Percentiles rank a stretch among this genome's conserved stretches.
phyloP scores from a whole-genome alignment of 306 rosid species.

The Acacia crassicarpa region DNA sequence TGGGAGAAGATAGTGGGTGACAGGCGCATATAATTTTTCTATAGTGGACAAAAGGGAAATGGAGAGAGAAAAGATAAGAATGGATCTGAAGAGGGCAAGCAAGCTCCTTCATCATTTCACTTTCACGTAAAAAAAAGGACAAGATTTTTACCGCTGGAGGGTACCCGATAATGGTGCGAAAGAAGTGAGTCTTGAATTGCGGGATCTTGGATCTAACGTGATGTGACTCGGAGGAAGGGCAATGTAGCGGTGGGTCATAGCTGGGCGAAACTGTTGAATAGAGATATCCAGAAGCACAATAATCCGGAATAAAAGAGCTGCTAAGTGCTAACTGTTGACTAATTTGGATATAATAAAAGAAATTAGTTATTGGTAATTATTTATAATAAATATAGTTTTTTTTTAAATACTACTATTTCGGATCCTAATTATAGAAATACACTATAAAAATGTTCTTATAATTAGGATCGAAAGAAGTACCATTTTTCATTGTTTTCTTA shows the following conservation, averaged over 20 bases:
- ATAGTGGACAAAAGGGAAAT: background rate
- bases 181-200: background rate
- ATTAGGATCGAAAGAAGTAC: no score
- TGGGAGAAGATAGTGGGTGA: slow-evolving; percentile 43
- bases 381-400: no score
- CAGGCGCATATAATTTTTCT: slow-evolving; percentile 29
- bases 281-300: background rate
- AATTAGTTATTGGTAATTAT: no score
- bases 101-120: slow-evolving; percentile 28
- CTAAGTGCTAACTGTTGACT: no score
- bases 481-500: no score
- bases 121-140: background rate
- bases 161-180: slow-evolving; percentile 9
- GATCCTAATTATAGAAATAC: no score
- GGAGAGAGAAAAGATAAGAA: slow-evolving; percentile 39
- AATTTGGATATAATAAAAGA: no score
- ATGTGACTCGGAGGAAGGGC: background rate
- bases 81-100: slow-evolving; percentile 25
- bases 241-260: background rate
- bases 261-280: background rate
- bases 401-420: no score
- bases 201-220: background rate
- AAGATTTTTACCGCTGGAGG: slow-evolving; percentile 4
- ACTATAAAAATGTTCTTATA: no score
- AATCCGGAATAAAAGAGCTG: background rate